Base-by-base conservation (phyloP, 768 basidiomycete species). In the Epithele typhae region DNA sequence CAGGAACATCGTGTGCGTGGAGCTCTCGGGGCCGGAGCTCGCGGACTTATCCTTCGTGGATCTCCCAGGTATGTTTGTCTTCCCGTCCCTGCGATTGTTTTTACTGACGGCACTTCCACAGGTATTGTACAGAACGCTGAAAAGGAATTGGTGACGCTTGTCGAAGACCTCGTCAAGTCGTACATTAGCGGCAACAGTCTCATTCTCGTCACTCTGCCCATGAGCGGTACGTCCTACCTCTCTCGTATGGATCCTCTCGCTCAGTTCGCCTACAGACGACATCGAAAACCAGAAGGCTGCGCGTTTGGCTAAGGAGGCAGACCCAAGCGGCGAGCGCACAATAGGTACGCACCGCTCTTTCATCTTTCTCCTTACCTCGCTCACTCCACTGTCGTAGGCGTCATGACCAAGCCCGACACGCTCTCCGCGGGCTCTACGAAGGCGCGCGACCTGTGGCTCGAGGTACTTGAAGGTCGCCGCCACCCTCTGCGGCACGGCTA, bases 201-300 rank as follows among this genome's bases (percentile, higher is more conserved):
- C 3, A 75, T 81, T 17, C 61, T 88, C 0, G 48, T 85, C 32
- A 75, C 74, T 0, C 71, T 79, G 0, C 44, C 45, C n/a, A 51
- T 51, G 49, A 51, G 49, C 30, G 49, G 49, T 51, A 12, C 22
- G 40, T 22, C 12, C 44, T 12, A 6, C 2, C 22, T 5, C 19
- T 36, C 22, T 37, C 15, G n/a, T 6, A 37, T 17, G n/a, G 17
- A 5, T 18, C 17, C 33, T 23, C 15, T 21, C 5, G 5, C 9
- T 24, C 25, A 21, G 12, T 19, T 38, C 19, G 78, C 78, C 39
- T 10, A 9, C 43, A 89, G 87, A 84, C 48, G 85, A 90, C 49
- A 84, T 84, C 15, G 83, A 88, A 52, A 90, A 86, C 38, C 86
- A 89, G 59, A 84, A 81, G 0, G 85, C 86, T 0, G 78, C 82